Evolutionary conservation across 148 eudicot species (phyloP).

Genomic region (Rhododendron vialii): DNA sequence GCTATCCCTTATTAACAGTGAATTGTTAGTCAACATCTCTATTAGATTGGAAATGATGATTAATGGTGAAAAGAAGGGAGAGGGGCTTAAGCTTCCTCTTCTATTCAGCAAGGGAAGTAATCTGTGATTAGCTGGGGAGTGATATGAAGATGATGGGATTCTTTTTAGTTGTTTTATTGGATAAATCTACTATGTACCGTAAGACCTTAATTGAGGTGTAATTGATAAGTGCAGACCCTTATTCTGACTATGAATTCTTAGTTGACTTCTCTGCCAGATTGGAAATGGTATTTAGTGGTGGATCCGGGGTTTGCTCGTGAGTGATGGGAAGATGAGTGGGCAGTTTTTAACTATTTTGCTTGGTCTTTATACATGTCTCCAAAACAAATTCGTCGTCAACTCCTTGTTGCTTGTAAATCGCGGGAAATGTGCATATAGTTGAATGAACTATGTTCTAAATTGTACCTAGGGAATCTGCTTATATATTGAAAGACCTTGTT

Average conservation of each 20-base stretch:
- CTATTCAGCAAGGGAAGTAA: background rate
- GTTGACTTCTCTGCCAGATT: background rate
- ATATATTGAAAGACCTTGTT: background rate
- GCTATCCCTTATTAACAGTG: background rate
- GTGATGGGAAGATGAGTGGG: background rate
- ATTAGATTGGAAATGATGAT: background rate
- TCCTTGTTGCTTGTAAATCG: background rate
- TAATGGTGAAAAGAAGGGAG: background rate
- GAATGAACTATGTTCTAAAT: background rate
- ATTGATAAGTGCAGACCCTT: background rate
- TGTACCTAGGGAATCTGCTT: background rate
- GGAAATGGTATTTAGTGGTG: background rate
- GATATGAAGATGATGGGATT: background rate
- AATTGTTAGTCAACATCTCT: background rate
- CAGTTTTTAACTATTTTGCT: background rate
- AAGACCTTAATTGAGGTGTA: background rate
- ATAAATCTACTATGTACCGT: background rate
- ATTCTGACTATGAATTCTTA: background rate
- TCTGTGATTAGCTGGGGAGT: background rate
- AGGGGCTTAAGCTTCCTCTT: no score
- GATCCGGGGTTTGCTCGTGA: constrained; percentile 10
- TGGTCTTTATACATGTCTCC: background rate
- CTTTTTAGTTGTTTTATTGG: background rate
- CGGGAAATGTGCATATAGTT: background rate
- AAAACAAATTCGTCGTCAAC: background rate